Base-by-base conservation (phyloP, 441 rosid genomes). In the Populus hybrid region DNA sequence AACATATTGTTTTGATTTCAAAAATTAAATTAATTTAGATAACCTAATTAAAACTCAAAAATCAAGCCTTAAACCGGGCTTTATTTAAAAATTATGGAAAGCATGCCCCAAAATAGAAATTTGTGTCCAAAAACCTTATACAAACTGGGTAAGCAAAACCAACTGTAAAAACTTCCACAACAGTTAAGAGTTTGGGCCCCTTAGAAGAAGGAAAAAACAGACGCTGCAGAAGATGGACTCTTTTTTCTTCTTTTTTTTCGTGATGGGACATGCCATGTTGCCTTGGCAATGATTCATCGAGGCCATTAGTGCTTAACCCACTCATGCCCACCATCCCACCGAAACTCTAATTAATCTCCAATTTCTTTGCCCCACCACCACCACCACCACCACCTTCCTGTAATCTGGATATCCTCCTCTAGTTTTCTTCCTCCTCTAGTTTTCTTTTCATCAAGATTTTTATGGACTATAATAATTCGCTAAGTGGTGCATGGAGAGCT, bases 131-230 rank as follows among this genome's bases (percentile, higher is more conserved):
- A 35, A 42, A 38, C 57, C 23, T 10, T 38, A 59, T 8, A 50
- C 35, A 36, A 42, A 78, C 30, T 16, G 64, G 26, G 36, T 3
- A 6, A 30, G 21, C 7, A 36, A 76, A 67, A 24, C 53, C 79
- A 86, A 88, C 90, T n/a, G 91, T 88, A 86, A 88, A 79, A 89
- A 89, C 90, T 84, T 91, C 84, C 91, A 16, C 53, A 71, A 61
- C 32, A 3, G 70, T 61, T 72, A 67, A 42, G 14, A 64, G 24
- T 59, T 9, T 26, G 86, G 85, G 76, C 66, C 84, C 75, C 6
- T 46, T 30, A 23, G 6, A 16, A 14, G 75, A 64, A 73, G 70
- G 76, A 64, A 64, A 86, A 84, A 84, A 77, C 78, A 68, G 87
- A 82, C 84, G 89, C 87, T 12, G 89, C 84, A 65, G 28, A 3